Base-by-base conservation (phyloP, 192 early-diverging fungal species). In the Entophlyctis luteolus region DNA sequence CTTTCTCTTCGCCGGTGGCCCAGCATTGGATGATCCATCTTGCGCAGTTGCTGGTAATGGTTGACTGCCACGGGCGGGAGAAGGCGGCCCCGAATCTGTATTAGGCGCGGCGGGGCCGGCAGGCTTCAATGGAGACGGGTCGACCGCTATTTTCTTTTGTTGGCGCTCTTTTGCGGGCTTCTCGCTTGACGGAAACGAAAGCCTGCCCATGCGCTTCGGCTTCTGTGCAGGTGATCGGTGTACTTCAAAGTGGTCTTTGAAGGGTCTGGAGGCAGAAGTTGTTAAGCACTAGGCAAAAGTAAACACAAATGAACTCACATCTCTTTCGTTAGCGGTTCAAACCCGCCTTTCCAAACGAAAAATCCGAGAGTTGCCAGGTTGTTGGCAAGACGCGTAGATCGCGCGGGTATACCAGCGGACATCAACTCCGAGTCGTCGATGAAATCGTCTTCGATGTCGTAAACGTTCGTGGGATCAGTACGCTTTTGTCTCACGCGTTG, bases 371-470 rank as follows among this genome's bases (percentile, higher is more conserved):
- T 47, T 68, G 65, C 72, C 8, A 39, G 34, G 18, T 34, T 25
- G 10, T 68, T 66, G 18, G 48, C 28, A 12, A 42, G 25, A 8
- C 48, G 22, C 28, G 36, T 46, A n/a, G 55, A 16, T 23, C 55
- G 55, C 34, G 59, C 27, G 6, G 28, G 31, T n/a, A 45, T 45
- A 10, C 8, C 75, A 23, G 48, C 34, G 22, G 47, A 57, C 42
- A 72, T 74, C 34, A 78, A 42, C 23, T 81, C 80, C 3, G 45
- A 63, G 55, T 81, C 80, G 49, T 81, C 80, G 37, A 81, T 81
- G 58, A 81, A 81, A 48, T 76, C 77, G 58, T 81, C 80, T 29
- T 81, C 72, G 20, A 76, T 50, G 55, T 81, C 79, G 67, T 81
- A 81, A 3, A 76, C 71, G 25, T 72, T 65, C 27, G 75, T 58